Conservation (phyloP, 495 filamentous ascomycete genomes). For the Elasticomyces elasticus region DNA sequence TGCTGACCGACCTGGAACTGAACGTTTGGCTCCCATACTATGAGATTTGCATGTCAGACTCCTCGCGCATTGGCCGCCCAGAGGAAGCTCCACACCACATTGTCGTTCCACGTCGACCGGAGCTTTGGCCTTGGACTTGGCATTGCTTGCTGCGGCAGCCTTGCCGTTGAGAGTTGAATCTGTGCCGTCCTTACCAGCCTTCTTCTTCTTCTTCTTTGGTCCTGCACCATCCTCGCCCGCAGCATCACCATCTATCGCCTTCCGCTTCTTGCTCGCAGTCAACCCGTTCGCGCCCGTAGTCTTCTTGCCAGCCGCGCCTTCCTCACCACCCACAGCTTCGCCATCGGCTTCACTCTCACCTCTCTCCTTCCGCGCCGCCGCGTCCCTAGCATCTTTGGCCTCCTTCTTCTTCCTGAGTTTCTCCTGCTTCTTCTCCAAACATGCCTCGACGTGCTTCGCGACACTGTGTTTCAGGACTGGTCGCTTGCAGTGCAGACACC, state of each 20-base stretch:
- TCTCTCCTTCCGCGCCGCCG: conserved; percentile 35
- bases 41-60: conserved; percentile 95
- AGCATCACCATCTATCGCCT: conserved; percentile 68
- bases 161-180: no score
- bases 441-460: conserved; percentile 32
- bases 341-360: conserved; percentile 28
- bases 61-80: conserved; percentile 79
- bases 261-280: conserved; percentile 70
- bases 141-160: neutral
- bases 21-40: conserved; percentile 89
- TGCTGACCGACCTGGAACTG: conserved; percentile 77
- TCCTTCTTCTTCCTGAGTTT: conserved; percentile 39
- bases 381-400: conserved; percentile 44
- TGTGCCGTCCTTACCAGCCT: conserved; percentile 92
- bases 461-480: conserved; percentile 29
- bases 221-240: conserved; percentile 44
- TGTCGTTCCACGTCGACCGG: conserved; percentile 97
- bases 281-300: conserved; percentile 60
- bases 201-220: conserved; percentile 44
- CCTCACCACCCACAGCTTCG: conserved; percentile 31
- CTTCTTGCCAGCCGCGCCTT: conserved; percentile 58
- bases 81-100: conserved; percentile 80
- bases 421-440: conserved; percentile 41
- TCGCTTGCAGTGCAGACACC: conserved; percentile 39
- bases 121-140: conserved; percentile 45